These are phyloP conservation scores for Coniophora puteana DNA, from an alignment of 1,284 basidiomycete species.

Conservation along the genomic window DNA sequence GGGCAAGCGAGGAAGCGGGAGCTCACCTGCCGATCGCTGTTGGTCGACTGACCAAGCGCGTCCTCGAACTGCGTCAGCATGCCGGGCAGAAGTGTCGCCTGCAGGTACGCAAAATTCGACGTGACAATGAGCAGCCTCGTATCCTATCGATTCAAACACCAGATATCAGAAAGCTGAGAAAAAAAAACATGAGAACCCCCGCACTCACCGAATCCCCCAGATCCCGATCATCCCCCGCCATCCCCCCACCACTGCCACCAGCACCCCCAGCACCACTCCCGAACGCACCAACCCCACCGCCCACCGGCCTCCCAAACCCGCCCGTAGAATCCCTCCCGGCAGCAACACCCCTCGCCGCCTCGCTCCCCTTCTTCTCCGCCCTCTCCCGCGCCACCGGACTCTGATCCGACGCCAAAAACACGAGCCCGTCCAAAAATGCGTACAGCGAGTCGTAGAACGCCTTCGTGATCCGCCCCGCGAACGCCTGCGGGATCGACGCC, in stretches of 20 bases:
- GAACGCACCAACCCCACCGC: background rate
- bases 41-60: slow-evolving; percentile 72
- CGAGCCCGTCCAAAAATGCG: slow-evolving; percentile 86
- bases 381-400: slow-evolving; percentile 45
- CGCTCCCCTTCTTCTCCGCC: no score
- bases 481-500: slow-evolving; percentile 52
- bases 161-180: slow-evolving; percentile 8
- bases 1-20: slow-evolving; percentile 6
- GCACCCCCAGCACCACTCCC: slow-evolving; percentile 13
- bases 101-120: slow-evolving; percentile 84
- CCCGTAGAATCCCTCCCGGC: slow-evolving; percentile 2
- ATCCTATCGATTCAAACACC: slow-evolving; percentile 60
- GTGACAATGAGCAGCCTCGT: slow-evolving; percentile 86
- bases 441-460: slow-evolving; percentile 89
- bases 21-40: slow-evolving; percentile 68
- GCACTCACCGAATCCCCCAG: slow-evolving; percentile 56
- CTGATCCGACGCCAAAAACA: slow-evolving; percentile 78
- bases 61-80: slow-evolving; percentile 82
- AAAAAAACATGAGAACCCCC: no score
- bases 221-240: no score
- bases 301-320: background rate
- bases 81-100: slow-evolving; percentile 66
- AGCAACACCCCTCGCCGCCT: no score
- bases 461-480: slow-evolving; percentile 74
- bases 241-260: no score